Base-by-base conservation (phyloP, 352 stramenopile genomes). In the Phytophthora boehmeriae region DNA sequence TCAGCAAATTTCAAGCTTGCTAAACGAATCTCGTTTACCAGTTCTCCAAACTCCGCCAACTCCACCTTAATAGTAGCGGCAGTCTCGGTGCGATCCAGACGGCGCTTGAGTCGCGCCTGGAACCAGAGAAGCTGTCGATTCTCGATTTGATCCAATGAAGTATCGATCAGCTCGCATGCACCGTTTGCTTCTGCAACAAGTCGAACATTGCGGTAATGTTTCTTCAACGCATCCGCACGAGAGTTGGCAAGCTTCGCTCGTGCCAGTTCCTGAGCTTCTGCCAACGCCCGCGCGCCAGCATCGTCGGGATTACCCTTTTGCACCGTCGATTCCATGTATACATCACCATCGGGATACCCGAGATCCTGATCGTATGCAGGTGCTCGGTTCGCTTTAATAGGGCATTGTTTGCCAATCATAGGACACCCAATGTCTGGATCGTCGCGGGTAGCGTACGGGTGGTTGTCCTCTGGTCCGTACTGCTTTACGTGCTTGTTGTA, bases 401-500 rank as follows among this genome's bases (percentile, higher is more conserved):
- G 90, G 63, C 90, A 97, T 54, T 97, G 89, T 54, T 97, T 97
- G 30, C 90, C 91, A 32, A 97, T 76, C 82, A 97, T 75, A 28
- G 87, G 87, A 59, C 87, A 95, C 10, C 87, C 87, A 28, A 92
- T 89, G 41, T 89, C 87, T 0, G 83, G 84, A 39, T 91, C 80
- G 43, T 95, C 85, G 19, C 87, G 87, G 10, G 87, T 94, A 38
- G 86, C 83, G 57, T 97, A 97, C 35, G 79, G 84, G 62, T 98
- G 92, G 36, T 94, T 95, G 59, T 92, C 89, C 1, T 77, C 80
- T 17, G 89, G 90, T 53, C 92, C 92, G 61, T 97, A 98, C 66
- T 98, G 86, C 34, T 80, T 76, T 19, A 98, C 89, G 73, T 97
- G 92, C 19, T 85, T 78, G 65, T 97, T 89, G 66, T 96, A 98